Base-by-base conservation (phyloP, 139 green algal species). In the Pseudopediastrum boryanum region DNA sequence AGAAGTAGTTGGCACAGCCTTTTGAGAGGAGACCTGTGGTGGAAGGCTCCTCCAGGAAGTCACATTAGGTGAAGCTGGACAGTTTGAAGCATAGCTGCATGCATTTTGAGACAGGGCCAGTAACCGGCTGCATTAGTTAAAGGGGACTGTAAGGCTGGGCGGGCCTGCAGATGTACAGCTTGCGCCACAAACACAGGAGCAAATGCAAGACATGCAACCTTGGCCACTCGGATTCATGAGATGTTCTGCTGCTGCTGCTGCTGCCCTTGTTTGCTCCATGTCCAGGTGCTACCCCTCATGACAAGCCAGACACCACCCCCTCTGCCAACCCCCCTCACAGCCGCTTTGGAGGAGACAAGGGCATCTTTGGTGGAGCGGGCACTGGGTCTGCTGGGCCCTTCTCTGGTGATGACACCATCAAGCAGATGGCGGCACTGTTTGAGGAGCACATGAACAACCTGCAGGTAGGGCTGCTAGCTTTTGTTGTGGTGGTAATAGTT, bases 321-420 rank as follows among this genome's bases (percentile, higher is more conserved):
- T 54, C 69, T 12, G 25, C 23, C 21, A 33, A 39, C 4, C 54
- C 56, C 61, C 71, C 68, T 27, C 46, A 27, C 2, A 78, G 36
- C 9, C 54, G 52, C 38, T 78, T 78, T 78, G 71, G 35, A 19
- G 54, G n/a, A 27, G 46, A 78, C 71, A 68, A 69, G 36, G 64
- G 38, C 38, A 54, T 52, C 10, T 7, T 25, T n/a, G 52, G 56
- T 19, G 35, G 46, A 63, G 70, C 54, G 38, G 71, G 71, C 54
- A 78, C 71, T 58, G 71, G 71, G 21, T 70, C 54, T 27, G 71
- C 71, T n/a, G 71, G 54, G 9, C 35, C n/a, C 39, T 78, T 54
- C 54, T 5, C 4, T 16, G 41, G 39, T 76, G 27, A 76, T 8
- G 56, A 69, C 54, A 59, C 33, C 21, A 31, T 78, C 12, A 78